Conservation (phyloP, 495 filamentous ascomycete species). For the Penicillium maclennaniae region DNA sequence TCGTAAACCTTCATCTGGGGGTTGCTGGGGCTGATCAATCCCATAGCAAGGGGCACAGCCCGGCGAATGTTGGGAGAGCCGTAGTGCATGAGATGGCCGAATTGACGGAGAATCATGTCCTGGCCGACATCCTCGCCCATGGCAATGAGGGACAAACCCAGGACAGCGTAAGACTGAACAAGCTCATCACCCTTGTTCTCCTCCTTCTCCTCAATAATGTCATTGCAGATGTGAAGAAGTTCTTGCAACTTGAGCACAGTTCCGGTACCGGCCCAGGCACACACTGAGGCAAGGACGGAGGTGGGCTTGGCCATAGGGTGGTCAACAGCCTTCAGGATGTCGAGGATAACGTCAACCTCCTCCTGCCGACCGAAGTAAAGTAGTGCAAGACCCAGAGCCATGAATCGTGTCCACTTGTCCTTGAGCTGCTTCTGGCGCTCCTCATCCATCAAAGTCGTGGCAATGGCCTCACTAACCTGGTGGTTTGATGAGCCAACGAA, state of each 20-base stretch:
- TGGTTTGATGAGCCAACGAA: slow-evolving; percentile 90
- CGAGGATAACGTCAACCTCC: slow-evolving; percentile 91
- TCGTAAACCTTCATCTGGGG: slow-evolving; percentile 99
- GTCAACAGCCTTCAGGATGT: slow-evolving; percentile 91
- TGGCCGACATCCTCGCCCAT: slow-evolving; percentile 99
- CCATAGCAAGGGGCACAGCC: slow-evolving; percentile 96
- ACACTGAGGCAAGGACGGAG: slow-evolving; percentile 86
- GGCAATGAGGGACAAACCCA: slow-evolving; percentile 88
- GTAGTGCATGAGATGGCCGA: slow-evolving; percentile 99
- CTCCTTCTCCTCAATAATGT: slow-evolving; percentile 90
- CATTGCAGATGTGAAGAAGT: slow-evolving; percentile 93
- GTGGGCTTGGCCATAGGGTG: slow-evolving; percentile 93
- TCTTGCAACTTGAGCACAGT: slow-evolving; percentile 96
- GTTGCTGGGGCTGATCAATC: slow-evolving; percentile 91
- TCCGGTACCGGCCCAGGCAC: slow-evolving; percentile 95
- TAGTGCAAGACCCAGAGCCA: slow-evolving; percentile 89
- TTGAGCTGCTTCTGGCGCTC: slow-evolving; percentile 83
- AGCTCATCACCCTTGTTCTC: slow-evolving; percentile 92
- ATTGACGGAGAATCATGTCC: slow-evolving; percentile 96
- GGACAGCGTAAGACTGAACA: slow-evolving; percentile 90
- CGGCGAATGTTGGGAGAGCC: slow-evolving; percentile 95
- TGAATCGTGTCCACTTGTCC: slow-evolving; percentile 96
- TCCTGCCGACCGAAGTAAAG: slow-evolving; percentile 96
- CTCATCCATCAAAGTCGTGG: slow-evolving; percentile 87
- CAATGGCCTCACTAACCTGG: slow-evolving; percentile 81